Evolutionary conservation across 495 filamentous ascomycete genomes (phyloP).

Genomic region (Penicillium odoratum): DNA sequence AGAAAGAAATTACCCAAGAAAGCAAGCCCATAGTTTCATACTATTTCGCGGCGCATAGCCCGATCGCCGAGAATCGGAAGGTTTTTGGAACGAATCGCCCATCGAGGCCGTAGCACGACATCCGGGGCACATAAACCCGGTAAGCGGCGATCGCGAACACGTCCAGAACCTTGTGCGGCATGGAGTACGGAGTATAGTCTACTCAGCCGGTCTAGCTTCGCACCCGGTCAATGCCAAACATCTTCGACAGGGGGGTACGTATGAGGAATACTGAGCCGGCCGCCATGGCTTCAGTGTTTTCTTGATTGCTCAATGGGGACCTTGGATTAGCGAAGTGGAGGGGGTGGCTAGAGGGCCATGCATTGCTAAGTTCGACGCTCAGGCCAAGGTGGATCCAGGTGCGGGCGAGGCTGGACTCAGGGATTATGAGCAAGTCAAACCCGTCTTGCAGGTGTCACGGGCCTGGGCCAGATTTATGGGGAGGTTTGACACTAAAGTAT

Average conservation of each 20-base stretch:
- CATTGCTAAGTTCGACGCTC: slow-evolving; percentile 20
- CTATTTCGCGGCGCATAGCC: not conserved
- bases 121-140: slow-evolving; percentile 14
- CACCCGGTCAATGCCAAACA: not conserved
- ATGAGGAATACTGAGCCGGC: not conserved
- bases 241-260: not conserved
- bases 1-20: not conserved
- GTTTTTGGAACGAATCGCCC: slow-evolving; percentile 17
- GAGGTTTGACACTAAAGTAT: slow-evolving; percentile 7
- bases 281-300: not conserved
- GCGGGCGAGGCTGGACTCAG: slow-evolving; percentile 17
- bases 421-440: slow-evolving; percentile 11
- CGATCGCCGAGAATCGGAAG: slow-evolving; percentile 27
- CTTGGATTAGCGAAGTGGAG: not conserved
- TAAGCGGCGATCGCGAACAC: slow-evolving; percentile 17
- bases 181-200: too few relatives aligned
- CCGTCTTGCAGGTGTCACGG: slow-evolving; percentile 17
- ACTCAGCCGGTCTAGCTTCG: not conserved
- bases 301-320: not conserved
- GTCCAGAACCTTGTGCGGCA: slow-evolving; percentile 16
- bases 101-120: slow-evolving; percentile 14
- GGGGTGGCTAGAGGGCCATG: slow-evolving; percentile 1
- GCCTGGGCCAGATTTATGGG: slow-evolving; percentile 2
- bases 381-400: slow-evolving; percentile 25
- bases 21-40: slow-evolving; percentile 7